Base-by-base conservation (phyloP, 1,139 yeast species). In the Suhomyces maxii region DNA sequence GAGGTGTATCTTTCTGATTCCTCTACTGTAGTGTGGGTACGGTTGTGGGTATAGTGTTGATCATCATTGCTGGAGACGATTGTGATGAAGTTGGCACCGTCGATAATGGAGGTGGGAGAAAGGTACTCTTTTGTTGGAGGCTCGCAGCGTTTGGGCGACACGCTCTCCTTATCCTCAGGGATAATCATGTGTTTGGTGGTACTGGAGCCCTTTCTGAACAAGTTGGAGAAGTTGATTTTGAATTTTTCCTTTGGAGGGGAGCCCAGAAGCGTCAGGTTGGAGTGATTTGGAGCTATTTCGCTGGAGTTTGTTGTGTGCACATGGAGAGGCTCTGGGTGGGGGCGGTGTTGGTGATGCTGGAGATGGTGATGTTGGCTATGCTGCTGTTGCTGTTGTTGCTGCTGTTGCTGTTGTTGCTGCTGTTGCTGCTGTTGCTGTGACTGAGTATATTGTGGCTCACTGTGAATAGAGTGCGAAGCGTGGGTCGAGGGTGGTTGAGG, bases 1-100 rank as follows among this genome's bases (percentile, higher is more conserved):
- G 70, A 61, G 10, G 64, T 58, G 52, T 67, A 67, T 34, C 67
- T 51, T 30, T 55, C 63, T 23, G 52, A 46, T 39, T 39, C 49
- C n/a, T 42, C 49, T 11, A 39, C 41, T 35, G 36, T 36, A 30
- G 40, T 25, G 10, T n/a, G 28, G 14, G 18, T 12, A 6, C 26
- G 31, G 34, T 10, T 8, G 41, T 34, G 39, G 49, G 13, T 18
- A 42, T 25, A 45, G 30, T 41, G 47, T 12, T 11, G 38, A 28
- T 41, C 45, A 7, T 48, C 57, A 40, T 46, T 42, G 39, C 50
- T 51, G 14, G 47, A 46, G 3, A 56, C 51, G 6, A 53, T 45
- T 37, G 58, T 53, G 40, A 56, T 56, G 47, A 42, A 51, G 37
- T 52, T 49, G 31, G 55, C 50, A 32, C 51, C 52, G 34, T 49